Evolutionary conservation across 2,329 filamentous ascomycete species (phyloP), one percentile per base, ranked within the genome.

Genomic region (Fusarium albidum): DNA sequence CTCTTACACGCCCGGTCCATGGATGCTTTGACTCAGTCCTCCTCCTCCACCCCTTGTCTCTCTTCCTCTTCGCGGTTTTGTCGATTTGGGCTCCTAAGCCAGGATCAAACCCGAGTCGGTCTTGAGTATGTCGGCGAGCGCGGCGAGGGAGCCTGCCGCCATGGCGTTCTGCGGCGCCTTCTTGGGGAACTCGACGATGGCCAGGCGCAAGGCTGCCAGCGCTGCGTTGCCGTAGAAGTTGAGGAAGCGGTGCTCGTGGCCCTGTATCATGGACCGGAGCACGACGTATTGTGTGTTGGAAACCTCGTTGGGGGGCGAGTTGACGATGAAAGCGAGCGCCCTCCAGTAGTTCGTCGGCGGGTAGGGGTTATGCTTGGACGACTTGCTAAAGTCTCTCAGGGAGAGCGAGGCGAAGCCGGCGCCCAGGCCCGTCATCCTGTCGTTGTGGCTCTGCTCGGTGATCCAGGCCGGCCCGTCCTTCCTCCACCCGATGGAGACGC

Each of bases 341-440:
- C 79, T 82, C 95, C 95, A 99, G 77, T 95, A 98, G 49, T 93
- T 81, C 0, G 80, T 82, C 41, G 90, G 90, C 5, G 88, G 92
- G 73, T 85, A 95, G 0, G 88, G 92, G 63, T 93, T 93, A 38
- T 77, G 79, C 59, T 86, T 86, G 32, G 79, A 78, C 2, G 87
- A 84, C 59, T 84, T 88, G 57, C 84, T 84, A 68, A 96, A 96
- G 70, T 96, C 91, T 40, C 94, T 87, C 9, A 97, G 79, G 2
- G 91, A 86, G 31, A 98, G 80, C 2, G 93, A 86, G 0, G 92
- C 91, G 68, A 89, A 99, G 0, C 94, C 94, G 4, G 90, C 88
- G 2, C 87, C 92, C 1, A 97, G 79, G 0, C 92, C 94, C 5
- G 85, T 87, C 88, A 96, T 94, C 53, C 90, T 85, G 69, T 93